Evolutionary conservation across 2,329 filamentous ascomycete species (phyloP).

Genomic region (Atkinsonella hypoxylon): DNA sequence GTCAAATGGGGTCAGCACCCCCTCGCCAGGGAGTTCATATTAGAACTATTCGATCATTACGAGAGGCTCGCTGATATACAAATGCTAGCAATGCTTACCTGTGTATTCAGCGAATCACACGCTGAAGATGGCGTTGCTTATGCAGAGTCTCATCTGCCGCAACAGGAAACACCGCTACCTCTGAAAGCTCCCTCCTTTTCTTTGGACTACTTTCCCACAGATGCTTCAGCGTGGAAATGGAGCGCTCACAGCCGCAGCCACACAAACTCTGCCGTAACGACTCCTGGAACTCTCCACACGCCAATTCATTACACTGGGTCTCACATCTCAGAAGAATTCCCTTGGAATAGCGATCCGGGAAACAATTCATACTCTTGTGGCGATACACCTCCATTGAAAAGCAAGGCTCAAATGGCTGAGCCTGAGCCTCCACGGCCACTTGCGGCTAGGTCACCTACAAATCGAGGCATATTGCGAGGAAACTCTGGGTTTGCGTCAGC

Average conservation of each 20-base stretch:
- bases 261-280: constrained; percentile 42
- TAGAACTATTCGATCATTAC: constrained; percentile 51
- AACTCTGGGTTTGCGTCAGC: constrained; percentile 45
- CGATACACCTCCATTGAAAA: constrained; percentile 45
- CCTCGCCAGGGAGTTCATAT: constrained; percentile 47
- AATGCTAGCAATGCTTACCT: constrained; percentile 62
- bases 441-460: constrained; percentile 48
- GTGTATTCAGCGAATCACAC: constrained; percentile 52
- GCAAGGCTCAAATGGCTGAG: constrained; percentile 33
- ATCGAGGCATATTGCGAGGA: constrained; percentile 37
- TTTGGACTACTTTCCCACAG: constrained; percentile 52
- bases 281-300: constrained; percentile 44
- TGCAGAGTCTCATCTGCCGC: constrained; percentile 41
- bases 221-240: constrained; percentile 47
- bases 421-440: constrained; percentile 37
- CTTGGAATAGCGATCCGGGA: constrained; percentile 40
- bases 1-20: constrained; percentile 60
- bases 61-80: constrained; percentile 52
- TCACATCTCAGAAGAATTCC: constrained; percentile 41
- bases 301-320: constrained; percentile 43
- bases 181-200: constrained; percentile 57
- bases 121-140: constrained; percentile 44
- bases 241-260: constrained; percentile 38
- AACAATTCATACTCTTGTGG: constrained; percentile 49
- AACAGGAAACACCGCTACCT: constrained; percentile 49